phyloP scores from a whole-genome alignment of 495 filamentous ascomycete species.

The Aspergillus cavernicola region DNA sequence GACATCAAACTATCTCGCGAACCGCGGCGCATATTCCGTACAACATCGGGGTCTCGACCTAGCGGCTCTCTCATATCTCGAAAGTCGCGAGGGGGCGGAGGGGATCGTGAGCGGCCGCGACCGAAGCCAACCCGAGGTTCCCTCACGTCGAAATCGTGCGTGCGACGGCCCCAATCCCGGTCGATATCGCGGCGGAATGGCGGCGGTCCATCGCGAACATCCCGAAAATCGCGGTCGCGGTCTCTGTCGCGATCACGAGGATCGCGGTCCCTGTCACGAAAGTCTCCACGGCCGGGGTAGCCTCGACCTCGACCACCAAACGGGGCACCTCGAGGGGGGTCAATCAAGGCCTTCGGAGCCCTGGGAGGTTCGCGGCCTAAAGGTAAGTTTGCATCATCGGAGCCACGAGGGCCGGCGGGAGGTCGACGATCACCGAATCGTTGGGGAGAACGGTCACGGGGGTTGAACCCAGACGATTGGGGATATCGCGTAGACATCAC shows the following conservation, averaged over 20 bases:
- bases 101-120: slow-evolving; percentile 43
- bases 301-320: slow-evolving; percentile 46
- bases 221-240: slow-evolving; percentile 39
- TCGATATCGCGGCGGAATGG: slow-evolving; percentile 36
- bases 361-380: slow-evolving; percentile 58
- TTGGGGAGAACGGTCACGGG: slow-evolving; percentile 47
- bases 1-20: slow-evolving; percentile 63
- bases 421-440: slow-evolving; percentile 45
- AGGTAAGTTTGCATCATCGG: slow-evolving; percentile 35
- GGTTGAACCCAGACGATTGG: slow-evolving; percentile 45
- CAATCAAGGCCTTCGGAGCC: slow-evolving; percentile 66
- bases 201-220: slow-evolving; percentile 33
- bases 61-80: slow-evolving; percentile 44
- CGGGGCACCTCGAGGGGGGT: slow-evolving; percentile 54
- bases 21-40: slow-evolving; percentile 50
- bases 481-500: slow-evolving; percentile 49
- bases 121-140: slow-evolving; percentile 38
- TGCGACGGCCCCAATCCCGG: slow-evolving; percentile 36
- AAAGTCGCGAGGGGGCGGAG: slow-evolving; percentile 44
- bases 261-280: slow-evolving; percentile 58
- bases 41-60: slow-evolving; percentile 37
- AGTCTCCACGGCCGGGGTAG: slow-evolving; percentile 53
- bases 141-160: slow-evolving; percentile 42
- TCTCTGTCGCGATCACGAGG: slow-evolving; percentile 40
- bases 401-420: slow-evolving; percentile 36